These are phyloP conservation scores for Xylaria sp. DNA, from an alignment of 2,329 filamentous ascomycete species.

Conservation along the genomic window DNA sequence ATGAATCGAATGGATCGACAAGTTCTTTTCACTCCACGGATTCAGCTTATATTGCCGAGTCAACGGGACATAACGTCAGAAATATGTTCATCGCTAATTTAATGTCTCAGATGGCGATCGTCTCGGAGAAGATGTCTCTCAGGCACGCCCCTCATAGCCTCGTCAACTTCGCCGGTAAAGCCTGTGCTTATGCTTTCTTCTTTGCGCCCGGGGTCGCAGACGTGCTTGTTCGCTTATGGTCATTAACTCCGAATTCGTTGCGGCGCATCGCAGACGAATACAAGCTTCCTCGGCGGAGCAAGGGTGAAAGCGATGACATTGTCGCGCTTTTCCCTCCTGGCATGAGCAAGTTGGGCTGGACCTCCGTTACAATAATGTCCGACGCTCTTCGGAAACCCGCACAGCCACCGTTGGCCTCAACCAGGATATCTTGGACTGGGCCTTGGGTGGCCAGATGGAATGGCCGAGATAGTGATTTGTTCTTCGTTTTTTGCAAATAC, in stretches of 20 bases:
- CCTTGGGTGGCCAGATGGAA: slow-evolving; percentile 86
- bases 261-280: slow-evolving; percentile 74
- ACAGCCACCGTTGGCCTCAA: slow-evolving; percentile 68
- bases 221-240: slow-evolving; percentile 82
- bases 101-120: slow-evolving; percentile 80
- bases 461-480: slow-evolving; percentile 84
- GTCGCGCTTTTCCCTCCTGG: slow-evolving; percentile 71
- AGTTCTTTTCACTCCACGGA: slow-evolving; percentile 68
- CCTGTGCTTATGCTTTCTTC: slow-evolving; percentile 91
- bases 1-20: slow-evolving; percentile 63
- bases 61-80: slow-evolving; percentile 85
- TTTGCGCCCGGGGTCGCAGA: slow-evolving; percentile 88
- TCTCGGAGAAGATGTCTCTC: slow-evolving; percentile 87
- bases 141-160: slow-evolving; percentile 69
- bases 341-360: slow-evolving; percentile 64
- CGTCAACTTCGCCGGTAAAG: slow-evolving; percentile 87
- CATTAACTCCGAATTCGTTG: slow-evolving; percentile 69
- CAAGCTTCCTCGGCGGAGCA: slow-evolving; percentile 62
- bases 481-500: slow-evolving; percentile 91
- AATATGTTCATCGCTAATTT: slow-evolving; percentile 86
- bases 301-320: slow-evolving; percentile 67
- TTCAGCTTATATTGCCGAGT: slow-evolving; percentile 59
- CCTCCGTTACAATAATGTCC: slow-evolving; percentile 54
- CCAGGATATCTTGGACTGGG: slow-evolving; percentile 82
- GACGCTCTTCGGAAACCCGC: slow-evolving; percentile 69